Percentiles rank a stretch among this genome's conserved stretches.
Conservation (phyloP, 805 yeast species). For the Kuraishia floccosa region DNA sequence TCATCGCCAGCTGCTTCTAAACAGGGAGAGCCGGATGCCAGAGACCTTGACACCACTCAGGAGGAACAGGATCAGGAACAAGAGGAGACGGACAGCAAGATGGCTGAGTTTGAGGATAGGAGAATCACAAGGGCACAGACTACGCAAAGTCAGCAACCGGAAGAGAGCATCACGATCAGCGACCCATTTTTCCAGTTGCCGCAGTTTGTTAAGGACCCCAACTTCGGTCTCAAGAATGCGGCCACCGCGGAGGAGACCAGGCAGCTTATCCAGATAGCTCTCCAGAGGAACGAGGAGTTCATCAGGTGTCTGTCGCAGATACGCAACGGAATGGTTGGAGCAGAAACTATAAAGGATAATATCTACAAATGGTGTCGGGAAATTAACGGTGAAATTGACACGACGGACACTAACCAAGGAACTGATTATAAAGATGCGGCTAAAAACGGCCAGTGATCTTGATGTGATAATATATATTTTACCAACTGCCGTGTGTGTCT, state of each 20-base stretch:
- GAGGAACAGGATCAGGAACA: constrained; percentile 10
- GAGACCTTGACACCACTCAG: constrained; percentile 3
- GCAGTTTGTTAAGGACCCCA: constrained; percentile 29
- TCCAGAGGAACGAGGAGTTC: constrained; percentile 81
- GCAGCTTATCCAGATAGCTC: constrained; percentile 63
- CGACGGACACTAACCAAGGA: too few species aligned
- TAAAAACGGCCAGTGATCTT: too few species aligned
- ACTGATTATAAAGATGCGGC: too few species aligned
- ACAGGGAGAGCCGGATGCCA: constrained; percentile 5
- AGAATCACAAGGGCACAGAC: constrained; percentile 8
- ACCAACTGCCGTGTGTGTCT: constrained; percentile 5
- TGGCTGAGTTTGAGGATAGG: constrained; percentile 6
- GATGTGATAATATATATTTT: too few species aligned
- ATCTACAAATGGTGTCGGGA: constrained; percentile 80
- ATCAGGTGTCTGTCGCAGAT: constrained; percentile 67
- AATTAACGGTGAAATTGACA: constrained; percentile 66
- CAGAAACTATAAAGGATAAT: constrained; percentile 62
- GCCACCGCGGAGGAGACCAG: constrained; percentile 60
- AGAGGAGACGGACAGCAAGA: constrained; percentile 10
- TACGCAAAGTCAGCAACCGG: constrained; percentile 4
- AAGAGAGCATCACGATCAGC: constrained; percentile 7
- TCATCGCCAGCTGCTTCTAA: constrained; percentile 5
- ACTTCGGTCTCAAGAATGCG: constrained; percentile 32
- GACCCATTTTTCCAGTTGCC: constrained; percentile 68
- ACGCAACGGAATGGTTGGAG: constrained; percentile 66